Percentiles rank a stretch among this genome's conserved stretches.
phyloP scores from a whole-genome alignment of 495 filamentous ascomycete species.

The Opeltia flavorubescens region DNA sequence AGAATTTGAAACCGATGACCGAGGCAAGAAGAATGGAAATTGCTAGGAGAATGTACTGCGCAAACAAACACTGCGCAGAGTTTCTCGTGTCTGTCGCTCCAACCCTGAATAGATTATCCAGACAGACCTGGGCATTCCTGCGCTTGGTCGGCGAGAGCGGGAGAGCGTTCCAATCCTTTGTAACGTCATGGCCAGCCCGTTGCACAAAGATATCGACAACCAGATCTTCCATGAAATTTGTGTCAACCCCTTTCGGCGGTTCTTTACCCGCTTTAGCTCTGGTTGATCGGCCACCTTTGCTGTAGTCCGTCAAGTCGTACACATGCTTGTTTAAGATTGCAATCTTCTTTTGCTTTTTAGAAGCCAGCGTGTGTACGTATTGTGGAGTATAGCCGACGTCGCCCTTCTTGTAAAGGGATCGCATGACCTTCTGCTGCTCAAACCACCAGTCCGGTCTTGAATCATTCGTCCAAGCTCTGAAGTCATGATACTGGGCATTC shows the following conservation, averaged over 20 bases:
- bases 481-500: conserved; percentile 82
- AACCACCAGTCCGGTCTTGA: conserved; percentile 80
- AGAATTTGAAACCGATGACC: conserved; percentile 91
- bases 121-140: conserved; percentile 61
- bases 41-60: conserved; percentile 83
- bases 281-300: conserved; percentile 57
- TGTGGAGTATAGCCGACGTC: conserved; percentile 71
- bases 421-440: conserved; percentile 67
- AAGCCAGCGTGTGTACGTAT: conserved; percentile 58
- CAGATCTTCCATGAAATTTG: conserved; percentile 67
- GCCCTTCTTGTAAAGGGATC: conserved; percentile 70
- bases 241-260: conserved; percentile 36
- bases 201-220: conserved; percentile 68
- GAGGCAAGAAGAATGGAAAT: conserved; percentile 67
- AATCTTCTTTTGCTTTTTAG: conserved; percentile 47
- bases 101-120: conserved; percentile 92
- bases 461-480: conserved; percentile 71
- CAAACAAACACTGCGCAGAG: conserved; percentile 71
- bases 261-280: conserved; percentile 36
- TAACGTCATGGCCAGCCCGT: conserved; percentile 65
- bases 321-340: conserved; percentile 68
- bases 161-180: conserved; percentile 65
- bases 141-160: conserved; percentile 38
- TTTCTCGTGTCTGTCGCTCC: conserved; percentile 87
- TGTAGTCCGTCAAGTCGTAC: conserved; percentile 85